These are phyloP conservation scores for Macaranga tanarius DNA, from an alignment of 441 rosid species.

Conservation along the genomic window DNA sequence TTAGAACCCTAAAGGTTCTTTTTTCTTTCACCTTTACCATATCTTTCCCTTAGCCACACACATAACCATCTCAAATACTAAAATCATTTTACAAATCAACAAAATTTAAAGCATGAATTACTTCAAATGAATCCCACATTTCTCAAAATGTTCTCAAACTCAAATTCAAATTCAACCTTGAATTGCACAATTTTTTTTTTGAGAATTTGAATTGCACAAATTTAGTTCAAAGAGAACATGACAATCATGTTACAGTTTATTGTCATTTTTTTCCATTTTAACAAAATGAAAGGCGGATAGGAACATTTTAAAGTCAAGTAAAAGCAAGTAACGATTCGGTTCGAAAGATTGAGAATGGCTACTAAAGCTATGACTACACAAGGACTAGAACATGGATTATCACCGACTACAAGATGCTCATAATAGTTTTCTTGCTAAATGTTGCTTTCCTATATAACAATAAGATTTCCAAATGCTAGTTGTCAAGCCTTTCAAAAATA, in stretches of 20 bases:
- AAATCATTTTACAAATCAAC: too few species aligned
- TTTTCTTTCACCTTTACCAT: too few species aligned
- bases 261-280: background rate
- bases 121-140: too few species aligned
- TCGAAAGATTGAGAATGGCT: background rate
- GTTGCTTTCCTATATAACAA: background rate
- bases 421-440: background rate
- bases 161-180: too few species aligned
- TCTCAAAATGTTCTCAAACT: too few species aligned
- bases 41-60: too few species aligned
- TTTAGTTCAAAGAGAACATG: too few species aligned
- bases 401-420: background rate
- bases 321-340: background rate
- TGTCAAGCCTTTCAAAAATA: conserved; percentile 76
- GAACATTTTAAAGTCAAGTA: background rate
- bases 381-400: background rate
- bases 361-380: background rate
- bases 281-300: background rate
- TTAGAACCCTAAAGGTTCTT: too few species aligned
- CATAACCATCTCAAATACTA: too few species aligned
- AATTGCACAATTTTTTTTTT: too few species aligned
- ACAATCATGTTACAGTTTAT: background rate
- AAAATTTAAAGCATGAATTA: too few species aligned
- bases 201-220: too few species aligned
- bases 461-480: conserved; percentile 32